Evolutionary conservation across 306 rosid genomes (phyloP).

Genomic region (Citrullus colocynthis): DNA sequence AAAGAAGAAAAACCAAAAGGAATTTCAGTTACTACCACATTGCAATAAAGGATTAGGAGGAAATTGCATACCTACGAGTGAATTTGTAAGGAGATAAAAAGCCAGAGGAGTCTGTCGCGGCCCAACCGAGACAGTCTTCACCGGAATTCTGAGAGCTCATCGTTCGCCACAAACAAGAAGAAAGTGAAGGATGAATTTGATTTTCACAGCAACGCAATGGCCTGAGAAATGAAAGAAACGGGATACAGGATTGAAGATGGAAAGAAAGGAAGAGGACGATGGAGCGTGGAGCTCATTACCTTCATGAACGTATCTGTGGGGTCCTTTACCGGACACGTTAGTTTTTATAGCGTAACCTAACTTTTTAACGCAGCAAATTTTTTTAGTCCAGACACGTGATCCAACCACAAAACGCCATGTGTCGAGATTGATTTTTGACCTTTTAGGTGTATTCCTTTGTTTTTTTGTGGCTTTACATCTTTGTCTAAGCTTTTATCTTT

Average conservation of each 20-base stretch:
- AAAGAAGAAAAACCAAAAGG: not conserved
- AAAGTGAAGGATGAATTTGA: not conserved
- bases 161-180: not conserved
- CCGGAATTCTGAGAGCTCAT: constrained; percentile 32
- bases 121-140: constrained; percentile 64
- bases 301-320: not conserved
- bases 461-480: too few relatives aligned
- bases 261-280: not conserved
- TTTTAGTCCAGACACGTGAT: too few relatives aligned
- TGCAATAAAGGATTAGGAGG: not conserved
- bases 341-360: too few relatives aligned
- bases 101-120: constrained; percentile 69
- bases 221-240: not conserved
- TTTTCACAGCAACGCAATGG: not conserved
- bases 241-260: not conserved
- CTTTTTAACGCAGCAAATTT: too few relatives aligned
- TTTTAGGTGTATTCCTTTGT: too few relatives aligned
- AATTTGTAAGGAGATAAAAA: constrained; percentile 54
- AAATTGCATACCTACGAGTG: constrained; percentile 40
- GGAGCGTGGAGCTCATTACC: not conserved
- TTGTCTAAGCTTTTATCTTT: too few relatives aligned
- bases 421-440: too few relatives aligned
- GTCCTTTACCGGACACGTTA: too few relatives aligned
- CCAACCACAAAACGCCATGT: too few relatives aligned
- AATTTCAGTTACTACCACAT: not conserved